Evolutionary conservation across 1,284 basidiomycete species (phyloP).

Genomic region (Agroathelia rolfsii): DNA sequence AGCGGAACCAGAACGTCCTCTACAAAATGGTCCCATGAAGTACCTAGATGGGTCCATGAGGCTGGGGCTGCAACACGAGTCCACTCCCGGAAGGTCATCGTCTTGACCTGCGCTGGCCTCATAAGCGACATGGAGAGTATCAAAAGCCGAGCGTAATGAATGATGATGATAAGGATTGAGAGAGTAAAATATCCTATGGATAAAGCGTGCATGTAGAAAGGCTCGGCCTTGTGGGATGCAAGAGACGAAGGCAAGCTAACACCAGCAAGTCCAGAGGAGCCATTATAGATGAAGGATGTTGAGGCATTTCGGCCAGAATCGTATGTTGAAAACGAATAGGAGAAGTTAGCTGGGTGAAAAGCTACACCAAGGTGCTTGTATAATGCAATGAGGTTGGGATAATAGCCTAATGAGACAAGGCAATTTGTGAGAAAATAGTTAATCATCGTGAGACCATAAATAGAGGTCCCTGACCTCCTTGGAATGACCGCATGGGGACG

Average conservation of each 20-base stretch:
- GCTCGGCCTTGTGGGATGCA: conserved; percentile 14
- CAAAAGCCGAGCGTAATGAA: conserved; percentile 48
- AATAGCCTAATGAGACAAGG: conserved; percentile 43
- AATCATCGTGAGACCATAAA: conserved; percentile 1
- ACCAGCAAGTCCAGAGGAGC: conserved; percentile 45
- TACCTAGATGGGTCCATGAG: conserved; percentile 31
- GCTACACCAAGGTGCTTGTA: conserved; percentile 48
- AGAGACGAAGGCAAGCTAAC: conserved; percentile 38
- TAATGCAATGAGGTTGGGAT: conserved; percentile 54
- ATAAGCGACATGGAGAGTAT: conserved; percentile 38
- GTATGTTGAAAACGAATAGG: conserved; percentile 48
- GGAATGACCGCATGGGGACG: conserved; percentile 73
- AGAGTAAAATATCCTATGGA: conserved; percentile 24
- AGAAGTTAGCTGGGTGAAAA: conserved; percentile 44
- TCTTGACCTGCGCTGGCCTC: conserved; percentile 21
- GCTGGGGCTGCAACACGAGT: conserved; percentile 30
- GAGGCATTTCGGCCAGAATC: conserved; percentile 21
- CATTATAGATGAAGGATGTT: conserved; percentile 56
- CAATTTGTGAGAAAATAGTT: neutral
- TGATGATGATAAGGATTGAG: conserved; percentile 27
- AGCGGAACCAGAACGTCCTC: conserved; percentile 47
- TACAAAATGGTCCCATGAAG: conserved; percentile 44
- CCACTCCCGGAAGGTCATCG: conserved; percentile 42
- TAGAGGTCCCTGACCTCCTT: conserved; percentile 42
- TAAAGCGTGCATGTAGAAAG: conserved; percentile 13